Conservation (phyloP, 495 filamentous ascomycete species). For the Aspergillus coremiiformis region DNA sequence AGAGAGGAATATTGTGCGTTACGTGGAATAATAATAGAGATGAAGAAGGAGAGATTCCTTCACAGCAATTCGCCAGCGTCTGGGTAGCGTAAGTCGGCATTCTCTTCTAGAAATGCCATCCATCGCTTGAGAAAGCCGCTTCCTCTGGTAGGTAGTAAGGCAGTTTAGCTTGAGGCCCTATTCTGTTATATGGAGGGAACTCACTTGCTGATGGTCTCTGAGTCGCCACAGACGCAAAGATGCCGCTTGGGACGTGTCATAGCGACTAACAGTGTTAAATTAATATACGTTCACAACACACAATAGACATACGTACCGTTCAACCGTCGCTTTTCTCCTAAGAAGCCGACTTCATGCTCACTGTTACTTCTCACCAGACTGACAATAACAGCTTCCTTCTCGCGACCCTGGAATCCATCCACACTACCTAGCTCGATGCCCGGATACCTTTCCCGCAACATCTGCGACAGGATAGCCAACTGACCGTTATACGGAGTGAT, state of each 20-base stretch:
- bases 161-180: slow-evolving; percentile 1
- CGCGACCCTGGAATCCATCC: slow-evolving; percentile 93
- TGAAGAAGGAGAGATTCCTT: background rate
- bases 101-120: slow-evolving; percentile 82
- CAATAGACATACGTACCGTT: slow-evolving; percentile 56
- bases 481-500: slow-evolving; percentile 97
- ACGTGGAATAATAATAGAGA: background rate
- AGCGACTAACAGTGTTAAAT: slow-evolving; percentile 54
- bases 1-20: background rate
- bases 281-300: background rate
- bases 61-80: slow-evolving; percentile 52
- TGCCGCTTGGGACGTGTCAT: slow-evolving; percentile 92
- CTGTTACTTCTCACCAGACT: slow-evolving; percentile 85
- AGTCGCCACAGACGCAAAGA: slow-evolving; percentile 85
- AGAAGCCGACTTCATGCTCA: slow-evolving; percentile 81
- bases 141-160: slow-evolving; percentile 43
- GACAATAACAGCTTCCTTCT: slow-evolving; percentile 93
- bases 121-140: slow-evolving; percentile 77
- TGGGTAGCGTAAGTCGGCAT: slow-evolving; percentile 80
- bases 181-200: slow-evolving; percentile 20
- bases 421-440: slow-evolving; percentile 89
- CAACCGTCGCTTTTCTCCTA: slow-evolving; percentile 84
- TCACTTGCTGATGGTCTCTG: slow-evolving; percentile 80
- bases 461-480: slow-evolving; percentile 64
- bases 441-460: slow-evolving; percentile 69